A percentile compares a stretch with the other conserved stretches of the same genome.
phyloP scores from a whole-genome alignment of 352 stramenopile genomes.

The Globisporangium uncinulatum region DNA sequence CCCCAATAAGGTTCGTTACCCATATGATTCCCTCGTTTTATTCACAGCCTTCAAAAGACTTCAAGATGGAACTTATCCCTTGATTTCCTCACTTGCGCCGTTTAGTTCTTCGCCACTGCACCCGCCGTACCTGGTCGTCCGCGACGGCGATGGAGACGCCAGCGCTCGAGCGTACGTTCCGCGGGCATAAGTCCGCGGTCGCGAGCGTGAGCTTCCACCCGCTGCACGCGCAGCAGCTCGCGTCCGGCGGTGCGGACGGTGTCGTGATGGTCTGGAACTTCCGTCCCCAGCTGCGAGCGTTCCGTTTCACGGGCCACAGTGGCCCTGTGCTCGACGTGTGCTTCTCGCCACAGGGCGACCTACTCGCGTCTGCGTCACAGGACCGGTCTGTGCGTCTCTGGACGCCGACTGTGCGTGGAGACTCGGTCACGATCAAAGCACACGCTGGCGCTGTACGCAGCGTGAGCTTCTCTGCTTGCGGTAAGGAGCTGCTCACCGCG shows the following conservation, averaged over 20 bases:
- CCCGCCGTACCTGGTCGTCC: too few species aligned
- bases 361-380: conserved; percentile 85
- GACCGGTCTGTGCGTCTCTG: conserved; percentile 90
- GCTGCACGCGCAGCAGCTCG: conserved; percentile 76
- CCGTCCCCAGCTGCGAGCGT: conserved; percentile 70
- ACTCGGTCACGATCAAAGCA: conserved; percentile 65
- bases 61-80: too few species aligned
- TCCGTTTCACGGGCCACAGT: conserved; percentile 76
- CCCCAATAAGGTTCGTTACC: too few species aligned
- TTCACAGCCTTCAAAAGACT: too few species aligned
- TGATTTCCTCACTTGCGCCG: too few species aligned
- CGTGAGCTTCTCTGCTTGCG: conserved; percentile 82
- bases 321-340: conserved; percentile 66
- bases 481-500: conserved; percentile 76
- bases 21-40: too few species aligned
- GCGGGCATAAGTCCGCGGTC: conserved; percentile 76
- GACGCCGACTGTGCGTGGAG: conserved; percentile 76
- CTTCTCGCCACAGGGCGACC: conserved; percentile 76
- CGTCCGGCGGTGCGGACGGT: conserved; percentile 67
- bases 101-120: too few species aligned
- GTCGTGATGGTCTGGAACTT: conserved; percentile 93
- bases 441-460: conserved; percentile 45
- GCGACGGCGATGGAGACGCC: conserved; percentile 19
- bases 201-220: conserved; percentile 80
- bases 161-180: conserved; percentile 86